These are phyloP conservation scores for Acrocalymma vagum DNA, from an alignment of 2,329 filamentous ascomycete species.

Conservation along the genomic window DNA sequence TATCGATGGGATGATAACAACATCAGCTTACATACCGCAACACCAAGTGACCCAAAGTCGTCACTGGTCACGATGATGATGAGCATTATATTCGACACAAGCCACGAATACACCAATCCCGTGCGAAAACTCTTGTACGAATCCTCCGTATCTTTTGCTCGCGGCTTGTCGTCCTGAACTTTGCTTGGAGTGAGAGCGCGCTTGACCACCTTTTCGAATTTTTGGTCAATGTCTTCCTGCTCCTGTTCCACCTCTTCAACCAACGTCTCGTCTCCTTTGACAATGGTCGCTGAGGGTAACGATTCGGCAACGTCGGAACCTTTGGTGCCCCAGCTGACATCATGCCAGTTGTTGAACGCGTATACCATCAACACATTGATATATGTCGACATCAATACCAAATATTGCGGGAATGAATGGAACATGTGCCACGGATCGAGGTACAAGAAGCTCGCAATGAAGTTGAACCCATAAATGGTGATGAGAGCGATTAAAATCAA, in stretches of 20 bases:
- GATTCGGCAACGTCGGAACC: slow-evolving; percentile 91
- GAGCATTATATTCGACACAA: slow-evolving; percentile 17
- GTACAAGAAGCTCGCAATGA: slow-evolving; percentile 91
- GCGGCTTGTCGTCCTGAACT: neutral
- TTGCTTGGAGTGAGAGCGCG: slow-evolving; percentile 82
- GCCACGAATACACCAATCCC: slow-evolving; percentile 17
- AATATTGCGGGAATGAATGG: slow-evolving; percentile 92
- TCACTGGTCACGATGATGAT: slow-evolving; percentile 16
- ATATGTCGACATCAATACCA: slow-evolving; percentile 91
- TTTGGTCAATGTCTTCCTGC: slow-evolving; percentile 93
- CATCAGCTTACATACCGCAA: slow-evolving; percentile 9
- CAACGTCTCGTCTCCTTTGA: slow-evolving; percentile 72
- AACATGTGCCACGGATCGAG: slow-evolving; percentile 99
- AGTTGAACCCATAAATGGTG: slow-evolving; percentile 94
- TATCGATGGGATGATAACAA: no score
- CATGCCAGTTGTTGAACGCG: slow-evolving; percentile 99
- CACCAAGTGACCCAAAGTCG: slow-evolving; percentile 11
- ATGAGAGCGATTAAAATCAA: slow-evolving; percentile 90
- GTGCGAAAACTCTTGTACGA: slow-evolving; percentile 15
- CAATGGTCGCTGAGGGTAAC: slow-evolving; percentile 84
- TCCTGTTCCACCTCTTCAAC: slow-evolving; percentile 95
- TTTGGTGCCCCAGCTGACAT: slow-evolving; percentile 99
- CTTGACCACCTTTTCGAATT: slow-evolving; percentile 92
- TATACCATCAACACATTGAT: slow-evolving; percentile 99
- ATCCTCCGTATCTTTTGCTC: slow-evolving; percentile 7